These are phyloP conservation scores for Ettlia oleoabundans DNA, from an alignment of 139 green algal genomes.

Conservation along the genomic window DNA sequence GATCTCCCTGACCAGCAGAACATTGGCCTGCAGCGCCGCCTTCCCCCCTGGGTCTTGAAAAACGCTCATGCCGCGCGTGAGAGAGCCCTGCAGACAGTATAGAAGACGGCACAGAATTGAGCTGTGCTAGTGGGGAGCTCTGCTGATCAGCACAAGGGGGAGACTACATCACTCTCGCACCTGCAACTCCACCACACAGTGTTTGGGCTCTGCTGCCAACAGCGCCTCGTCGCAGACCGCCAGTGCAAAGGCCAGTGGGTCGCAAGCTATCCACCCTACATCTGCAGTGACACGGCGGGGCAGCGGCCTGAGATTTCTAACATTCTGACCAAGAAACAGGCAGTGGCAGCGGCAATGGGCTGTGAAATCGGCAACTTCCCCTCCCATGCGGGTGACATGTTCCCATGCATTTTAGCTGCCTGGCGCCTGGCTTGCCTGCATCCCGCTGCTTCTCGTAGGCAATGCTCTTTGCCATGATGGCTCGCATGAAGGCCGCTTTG, in stretches of 20 bases:
- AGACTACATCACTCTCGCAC: not conserved
- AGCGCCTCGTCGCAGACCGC: conserved; percentile 8
- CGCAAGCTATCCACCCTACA: conserved; percentile 39
- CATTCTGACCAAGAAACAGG: too few species aligned
- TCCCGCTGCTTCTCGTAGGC: conserved; percentile 22
- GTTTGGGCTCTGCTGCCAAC: conserved; percentile 12
- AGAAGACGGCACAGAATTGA: too few species aligned
- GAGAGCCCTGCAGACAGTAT: not conserved
- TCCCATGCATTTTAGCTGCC: too few species aligned
- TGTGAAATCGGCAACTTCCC: too few species aligned
- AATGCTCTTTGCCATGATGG: conserved; percentile 31
- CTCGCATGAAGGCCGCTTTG: conserved; percentile 29
- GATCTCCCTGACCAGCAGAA: not conserved
- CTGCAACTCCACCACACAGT: conserved; percentile 39
- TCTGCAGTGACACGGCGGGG: not conserved
- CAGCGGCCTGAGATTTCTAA: not conserved
- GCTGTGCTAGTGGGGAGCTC: too few species aligned
- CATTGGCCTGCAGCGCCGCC: not conserved
- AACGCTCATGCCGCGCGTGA: conserved; percentile 20
- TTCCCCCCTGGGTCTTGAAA: not conserved
- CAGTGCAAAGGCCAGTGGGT: conserved; percentile 39
- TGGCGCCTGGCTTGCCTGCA: not conserved
- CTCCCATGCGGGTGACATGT: too few species aligned
- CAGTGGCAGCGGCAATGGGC: too few species aligned
- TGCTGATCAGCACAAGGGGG: too few species aligned